A percentile compares a stretch with the other conserved stretches of the same genome.
Conservation (phyloP, 129 eudicot species). For the Arctium minus region DNA sequence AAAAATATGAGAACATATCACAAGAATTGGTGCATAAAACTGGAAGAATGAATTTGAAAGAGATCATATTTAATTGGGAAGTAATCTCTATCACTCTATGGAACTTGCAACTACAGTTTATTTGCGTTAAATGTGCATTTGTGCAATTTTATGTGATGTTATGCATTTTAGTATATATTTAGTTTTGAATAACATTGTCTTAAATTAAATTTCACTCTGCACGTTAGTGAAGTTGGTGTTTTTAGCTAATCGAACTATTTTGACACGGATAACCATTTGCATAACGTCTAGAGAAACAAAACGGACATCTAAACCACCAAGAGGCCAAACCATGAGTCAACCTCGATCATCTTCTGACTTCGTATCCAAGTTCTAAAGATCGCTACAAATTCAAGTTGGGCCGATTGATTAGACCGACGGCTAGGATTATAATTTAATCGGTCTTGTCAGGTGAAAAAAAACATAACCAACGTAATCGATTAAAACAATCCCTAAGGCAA, state of each 20-base stretch:
- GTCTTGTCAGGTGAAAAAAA: too few species aligned
- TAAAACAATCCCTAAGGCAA: too few species aligned
- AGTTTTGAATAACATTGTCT: background rate
- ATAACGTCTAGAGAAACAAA: background rate
- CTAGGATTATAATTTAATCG: too few species aligned
- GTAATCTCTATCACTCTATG: too few species aligned
- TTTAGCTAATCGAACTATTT: too few species aligned
- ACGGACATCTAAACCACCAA: background rate
- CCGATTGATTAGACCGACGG: background rate
- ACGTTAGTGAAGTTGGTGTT: too few species aligned
- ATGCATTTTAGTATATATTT: background rate
- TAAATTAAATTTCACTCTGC: too few species aligned
- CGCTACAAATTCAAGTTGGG: background rate
- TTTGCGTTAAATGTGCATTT: too few species aligned
- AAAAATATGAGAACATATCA: background rate
- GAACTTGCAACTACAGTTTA: background rate
- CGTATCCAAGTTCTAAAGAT: background rate
- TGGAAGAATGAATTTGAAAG: too few species aligned
- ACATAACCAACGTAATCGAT: too few species aligned
- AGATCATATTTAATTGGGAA: background rate
- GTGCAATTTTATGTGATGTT: background rate
- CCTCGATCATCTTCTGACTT: background rate
- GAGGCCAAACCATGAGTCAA: too few species aligned
- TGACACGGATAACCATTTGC: background rate
- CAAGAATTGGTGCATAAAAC: background rate